Percentiles rank a stretch among this genome's conserved stretches.
phyloP scores from a whole-genome alignment of 805 yeast species.

The Monosporozyma solicola region DNA sequence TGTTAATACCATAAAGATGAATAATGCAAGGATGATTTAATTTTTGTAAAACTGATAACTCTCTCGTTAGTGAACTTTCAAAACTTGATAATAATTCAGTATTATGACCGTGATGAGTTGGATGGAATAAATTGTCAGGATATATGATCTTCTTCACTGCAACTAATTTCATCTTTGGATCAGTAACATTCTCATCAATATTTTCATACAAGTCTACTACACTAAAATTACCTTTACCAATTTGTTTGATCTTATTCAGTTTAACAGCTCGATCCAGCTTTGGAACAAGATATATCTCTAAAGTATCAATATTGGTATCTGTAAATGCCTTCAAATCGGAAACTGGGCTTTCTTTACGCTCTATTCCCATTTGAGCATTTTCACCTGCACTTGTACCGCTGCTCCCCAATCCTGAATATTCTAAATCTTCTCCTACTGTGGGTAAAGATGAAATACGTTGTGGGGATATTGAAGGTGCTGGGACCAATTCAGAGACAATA shows the following conservation, averaged over 20 bases:
- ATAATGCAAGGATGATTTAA: constrained; percentile 65
- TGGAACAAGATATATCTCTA: constrained; percentile 15
- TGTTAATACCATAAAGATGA: constrained; percentile 42
- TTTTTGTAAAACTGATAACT: constrained; percentile 52
- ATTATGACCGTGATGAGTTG: constrained; percentile 22
- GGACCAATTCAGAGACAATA: constrained; percentile 21
- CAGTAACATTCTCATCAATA: constrained; percentile 9
- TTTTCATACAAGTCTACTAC: constrained; percentile 45
- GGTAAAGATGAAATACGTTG: constrained; percentile 24
- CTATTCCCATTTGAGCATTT: not conserved
- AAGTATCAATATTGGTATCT: constrained; percentile 6
- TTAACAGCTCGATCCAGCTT: constrained; percentile 9
- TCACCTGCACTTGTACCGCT: not conserved
- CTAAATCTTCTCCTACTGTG: constrained; percentile 13
- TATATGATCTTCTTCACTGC: constrained; percentile 65
- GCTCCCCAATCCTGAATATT: not conserved
- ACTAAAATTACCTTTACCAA: constrained; percentile 67
- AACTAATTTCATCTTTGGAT: constrained; percentile 25
- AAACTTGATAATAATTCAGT: constrained; percentile 42
- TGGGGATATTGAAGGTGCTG: constrained; percentile 11
- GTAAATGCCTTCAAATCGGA: not conserved
- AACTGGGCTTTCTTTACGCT: not conserved
- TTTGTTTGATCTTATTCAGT: constrained; percentile 34
- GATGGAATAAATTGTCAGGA: constrained; percentile 25
- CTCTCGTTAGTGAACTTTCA: constrained; percentile 61